Base-by-base conservation (phyloP, 2,329 filamentous ascomycete genomes). In the Botrytis byssoidea region DNA sequence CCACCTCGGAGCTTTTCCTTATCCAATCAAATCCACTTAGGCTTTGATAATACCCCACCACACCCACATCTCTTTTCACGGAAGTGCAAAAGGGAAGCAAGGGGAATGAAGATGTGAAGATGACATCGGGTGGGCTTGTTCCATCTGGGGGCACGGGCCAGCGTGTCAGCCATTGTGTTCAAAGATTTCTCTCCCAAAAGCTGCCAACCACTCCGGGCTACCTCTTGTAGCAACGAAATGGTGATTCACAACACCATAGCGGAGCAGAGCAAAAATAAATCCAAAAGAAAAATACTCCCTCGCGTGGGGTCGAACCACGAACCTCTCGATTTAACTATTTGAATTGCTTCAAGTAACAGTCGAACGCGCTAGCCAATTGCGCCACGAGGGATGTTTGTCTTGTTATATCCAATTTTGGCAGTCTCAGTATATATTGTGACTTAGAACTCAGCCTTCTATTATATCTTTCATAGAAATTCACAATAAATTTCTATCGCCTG, bases 351-450 rank as follows among this genome's bases (percentile, higher is more conserved):
- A 29, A 25, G 16, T 57, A 72, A 72, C 70, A 72, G 70, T 72
- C 70, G 61, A 72, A 72, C 69, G 59, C 69, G 69, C 69, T 71
- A 71, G 69, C 69, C 69, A 71, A 71, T 71, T 71, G 69, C 69
- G 70, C 70, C 70, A 72, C 70, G 70, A 72, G 61, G 70, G 70
- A 72, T 57, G 12, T 57, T 69, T 22, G 20, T 25, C 1, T 44
- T 42, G 35, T 3, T 29, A 14, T 69, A 8, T n/a, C n/a, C n/a
- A n/a, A n/a, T n/a, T n/a, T n/a, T n/a, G 1, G 1, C 3, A 48
- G 4, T 22, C 9, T 22, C 20, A 0, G 20, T 25, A 22, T 48
- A 48, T 48, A 48, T 46, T 0, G 20, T 9, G 22, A 6, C 0
- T 46, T 22, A 0, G 8, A 46, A 9, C 9, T 2, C 25, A 29